Evolutionary conservation across 768 basidiomycete species (phyloP).

Genomic region (Podaxis pistillaris): DNA sequence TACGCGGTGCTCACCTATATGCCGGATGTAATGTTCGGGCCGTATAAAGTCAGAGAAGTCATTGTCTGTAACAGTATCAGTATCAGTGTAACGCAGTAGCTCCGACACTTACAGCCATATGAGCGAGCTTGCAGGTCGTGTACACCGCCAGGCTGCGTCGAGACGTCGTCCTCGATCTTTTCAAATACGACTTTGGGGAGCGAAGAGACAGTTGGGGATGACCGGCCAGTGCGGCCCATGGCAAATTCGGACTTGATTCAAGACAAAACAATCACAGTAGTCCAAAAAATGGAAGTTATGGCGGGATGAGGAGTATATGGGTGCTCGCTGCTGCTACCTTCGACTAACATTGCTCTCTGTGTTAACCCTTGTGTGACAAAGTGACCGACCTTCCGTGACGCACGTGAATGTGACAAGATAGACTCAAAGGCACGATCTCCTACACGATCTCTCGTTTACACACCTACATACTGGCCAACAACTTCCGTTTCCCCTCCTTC

Average conservation of each 20-base stretch:
- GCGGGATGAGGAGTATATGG: not conserved
- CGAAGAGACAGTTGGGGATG: slow-evolving; percentile 27
- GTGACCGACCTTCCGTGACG: slow-evolving; percentile 1
- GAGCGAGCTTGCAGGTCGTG: slow-evolving; percentile 60
- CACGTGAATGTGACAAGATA: slow-evolving; percentile 10
- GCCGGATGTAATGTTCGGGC: slow-evolving; percentile 86
- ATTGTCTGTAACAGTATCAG: slow-evolving; percentile 31
- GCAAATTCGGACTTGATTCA: not conserved
- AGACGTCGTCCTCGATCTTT: slow-evolving; percentile 61
- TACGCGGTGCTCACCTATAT: slow-evolving; percentile 63
- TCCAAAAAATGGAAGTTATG: not conserved
- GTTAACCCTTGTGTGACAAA: slow-evolving; percentile 2
- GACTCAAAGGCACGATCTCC: not conserved
- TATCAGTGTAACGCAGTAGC: not conserved
- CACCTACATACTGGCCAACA: not conserved
- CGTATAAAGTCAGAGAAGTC: slow-evolving; percentile 70
- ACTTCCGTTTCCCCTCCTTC: not conserved
- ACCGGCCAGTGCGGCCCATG: slow-evolving; percentile 40
- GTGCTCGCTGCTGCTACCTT: slow-evolving; percentile 4
- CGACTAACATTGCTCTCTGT: slow-evolving; percentile 5
- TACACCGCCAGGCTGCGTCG: slow-evolving; percentile 60
- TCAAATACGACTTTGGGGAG: slow-evolving; percentile 71
- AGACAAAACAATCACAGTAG: not conserved
- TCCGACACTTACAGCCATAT: slow-evolving; percentile 67
- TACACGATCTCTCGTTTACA: not conserved